A percentile compares a stretch with the other conserved stretches of the same genome.
Conservation (phyloP, 768 basidiomycete genomes). For the Pleurotus tuber-regium region DNA sequence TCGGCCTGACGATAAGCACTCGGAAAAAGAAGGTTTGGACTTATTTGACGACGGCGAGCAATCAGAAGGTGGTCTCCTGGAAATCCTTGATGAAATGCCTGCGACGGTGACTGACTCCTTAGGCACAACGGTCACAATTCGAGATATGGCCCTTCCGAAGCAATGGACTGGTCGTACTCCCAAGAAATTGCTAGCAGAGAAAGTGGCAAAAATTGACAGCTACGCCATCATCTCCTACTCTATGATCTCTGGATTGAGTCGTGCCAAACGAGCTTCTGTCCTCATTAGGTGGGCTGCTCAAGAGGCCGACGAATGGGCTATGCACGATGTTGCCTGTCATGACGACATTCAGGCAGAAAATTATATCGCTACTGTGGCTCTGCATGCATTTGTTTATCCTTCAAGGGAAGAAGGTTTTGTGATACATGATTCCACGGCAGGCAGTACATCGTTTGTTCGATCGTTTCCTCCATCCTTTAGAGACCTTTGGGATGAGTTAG, state of each 20-base stretch:
- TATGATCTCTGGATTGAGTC: slow-evolving; percentile 64
- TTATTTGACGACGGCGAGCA: slow-evolving; percentile 53
- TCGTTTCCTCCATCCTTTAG: slow-evolving; percentile 79
- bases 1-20: neutral
- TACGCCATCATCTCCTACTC: slow-evolving; percentile 74
- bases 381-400: slow-evolving; percentile 76
- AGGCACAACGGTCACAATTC: slow-evolving; percentile 51
- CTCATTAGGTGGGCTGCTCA: slow-evolving; percentile 71
- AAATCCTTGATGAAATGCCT: slow-evolving; percentile 66
- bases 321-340: slow-evolving; percentile 83
- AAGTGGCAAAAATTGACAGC: slow-evolving; percentile 64
- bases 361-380: slow-evolving; percentile 82
- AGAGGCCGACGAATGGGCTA: slow-evolving; percentile 64
- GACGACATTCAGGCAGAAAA: slow-evolving; percentile 82
- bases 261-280: slow-evolving; percentile 71
- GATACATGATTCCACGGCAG: slow-evolving; percentile 40
- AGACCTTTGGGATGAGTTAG: slow-evolving; percentile 92
- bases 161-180: slow-evolving; percentile 83
- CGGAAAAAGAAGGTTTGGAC: slow-evolving; percentile 28
- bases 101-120: slow-evolving; percentile 50
- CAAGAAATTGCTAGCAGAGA: slow-evolving; percentile 66
- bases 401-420: slow-evolving; percentile 57
- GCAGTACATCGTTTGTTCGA: slow-evolving; percentile 66
- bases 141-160: slow-evolving; percentile 81
- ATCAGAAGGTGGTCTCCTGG: slow-evolving; percentile 59